Conservation (phyloP, 345 rosid species). For the Salix dunnii region DNA sequence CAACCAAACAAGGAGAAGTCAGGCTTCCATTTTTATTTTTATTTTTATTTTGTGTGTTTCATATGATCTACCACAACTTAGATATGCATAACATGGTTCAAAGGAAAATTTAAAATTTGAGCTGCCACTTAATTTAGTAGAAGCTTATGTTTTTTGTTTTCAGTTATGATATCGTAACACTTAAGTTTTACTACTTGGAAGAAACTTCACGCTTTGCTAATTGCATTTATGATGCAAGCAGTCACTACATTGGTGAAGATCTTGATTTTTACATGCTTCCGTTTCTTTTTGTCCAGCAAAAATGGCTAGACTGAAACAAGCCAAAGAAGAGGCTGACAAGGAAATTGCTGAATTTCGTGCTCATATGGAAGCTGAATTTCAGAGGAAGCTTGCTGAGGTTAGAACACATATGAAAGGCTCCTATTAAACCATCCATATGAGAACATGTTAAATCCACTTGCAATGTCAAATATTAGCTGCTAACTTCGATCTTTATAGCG, state of each 20-base stretch:
- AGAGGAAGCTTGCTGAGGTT: constrained; percentile 81
- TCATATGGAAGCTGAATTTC: constrained; percentile 73
- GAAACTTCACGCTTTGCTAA: neutral
- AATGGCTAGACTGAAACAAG: constrained; percentile 78
- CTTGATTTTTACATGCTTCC: neutral
- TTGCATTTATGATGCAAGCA: neutral
- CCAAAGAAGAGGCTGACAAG: constrained; percentile 93
- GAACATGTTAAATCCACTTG: neutral
- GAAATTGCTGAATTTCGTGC: constrained; percentile 72
- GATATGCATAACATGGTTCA: neutral
- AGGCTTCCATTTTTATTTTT: neutral
- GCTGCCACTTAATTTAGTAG: neutral
- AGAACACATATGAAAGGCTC: neutral
- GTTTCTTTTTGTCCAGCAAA: constrained; percentile 44
- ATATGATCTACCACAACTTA: neutral
- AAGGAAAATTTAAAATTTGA: neutral
- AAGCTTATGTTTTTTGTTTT: neutral
- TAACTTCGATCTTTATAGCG: neutral
- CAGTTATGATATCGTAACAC: neutral
- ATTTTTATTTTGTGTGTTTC: neutral
- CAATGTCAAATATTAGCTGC: neutral
- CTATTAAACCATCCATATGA: neutral
- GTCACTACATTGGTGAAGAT: neutral
- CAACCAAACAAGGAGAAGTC: neutral
- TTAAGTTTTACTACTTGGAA: neutral